A percentile compares a stretch with the other conserved stretches of the same genome.
Evolutionary conservation across 176 grass and related monocot species (phyloP).

Genomic region (Triticum timopheevii): DNA sequence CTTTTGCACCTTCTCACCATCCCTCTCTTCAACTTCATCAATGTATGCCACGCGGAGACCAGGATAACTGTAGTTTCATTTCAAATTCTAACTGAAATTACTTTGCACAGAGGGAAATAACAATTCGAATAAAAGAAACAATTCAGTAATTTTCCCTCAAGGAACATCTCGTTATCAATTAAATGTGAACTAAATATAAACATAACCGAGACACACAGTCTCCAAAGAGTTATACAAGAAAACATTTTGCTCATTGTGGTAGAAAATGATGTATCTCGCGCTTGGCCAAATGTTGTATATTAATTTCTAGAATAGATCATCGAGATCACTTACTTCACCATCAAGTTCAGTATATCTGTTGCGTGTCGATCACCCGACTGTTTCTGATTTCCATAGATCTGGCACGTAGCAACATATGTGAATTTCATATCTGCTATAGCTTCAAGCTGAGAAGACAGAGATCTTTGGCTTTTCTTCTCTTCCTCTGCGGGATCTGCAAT

Average conservation of each 20-base stretch:
- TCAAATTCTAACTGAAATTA: slow-evolving; percentile 40
- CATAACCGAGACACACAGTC: neutral
- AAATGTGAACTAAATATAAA: slow-evolving; percentile 31
- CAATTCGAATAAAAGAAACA: slow-evolving; percentile 7
- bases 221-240: neutral
- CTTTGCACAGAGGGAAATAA: neutral
- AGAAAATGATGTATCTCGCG: slow-evolving; percentile 15
- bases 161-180: slow-evolving; percentile 14
- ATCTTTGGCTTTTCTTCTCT: slow-evolving; percentile 78
- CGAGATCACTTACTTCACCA: slow-evolving; percentile 79
- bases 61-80: slow-evolving; percentile 75
- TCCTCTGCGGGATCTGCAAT: slow-evolving; percentile 62
- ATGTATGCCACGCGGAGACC: slow-evolving; percentile 93
- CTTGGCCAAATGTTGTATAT: neutral
- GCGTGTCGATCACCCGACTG: slow-evolving; percentile 91
- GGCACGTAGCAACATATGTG: slow-evolving; percentile 85
- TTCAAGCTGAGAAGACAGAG: slow-evolving; percentile 72
- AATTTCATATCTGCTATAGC: slow-evolving; percentile 92
- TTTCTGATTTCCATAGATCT: slow-evolving; percentile 97
- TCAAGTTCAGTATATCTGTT: slow-evolving; percentile 97
- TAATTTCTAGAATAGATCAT: slow-evolving; percentile 14
- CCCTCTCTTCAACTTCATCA: slow-evolving; percentile 91
- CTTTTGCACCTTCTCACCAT: slow-evolving; percentile 84
- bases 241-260: neutral
- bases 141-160: neutral